Evolutionary conservation across 2,329 filamentous ascomycete genomes (phyloP), one percentile per base, ranked within the genome.

Genomic region (Ascochyta lentis): DNA sequence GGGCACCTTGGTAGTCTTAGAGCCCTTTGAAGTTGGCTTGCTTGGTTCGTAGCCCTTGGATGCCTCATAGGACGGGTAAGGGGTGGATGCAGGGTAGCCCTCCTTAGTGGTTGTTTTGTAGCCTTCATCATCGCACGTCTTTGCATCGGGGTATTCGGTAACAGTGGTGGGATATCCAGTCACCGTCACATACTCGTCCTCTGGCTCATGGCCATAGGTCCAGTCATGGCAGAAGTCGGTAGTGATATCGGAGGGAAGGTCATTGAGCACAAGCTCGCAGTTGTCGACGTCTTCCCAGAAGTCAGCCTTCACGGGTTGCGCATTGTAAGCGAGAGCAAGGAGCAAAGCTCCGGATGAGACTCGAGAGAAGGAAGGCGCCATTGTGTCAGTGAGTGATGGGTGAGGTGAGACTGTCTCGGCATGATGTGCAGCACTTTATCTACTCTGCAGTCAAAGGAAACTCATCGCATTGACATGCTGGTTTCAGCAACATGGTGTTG

Each of bases 241-340:
- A 19, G 48, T 48, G 9, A 48, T 26, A 16, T 51, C 47, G 6
- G 42, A 26, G 6, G 47, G 47, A n/a, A 56, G 35, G 9, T 56
- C 54, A 7, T 56, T 34, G 26, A 56, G 54, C 19, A 56, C 53
- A 19, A 56, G 53, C 47, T 51, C 42, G 38, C 53, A 56, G 34
- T 56, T 56, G 37, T 51, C 47, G 42, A 56, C 53, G n/a, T 56
- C 53, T 44, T 56, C 53, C 47, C 43, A 47, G 43, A 48, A 56
- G 48, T 56, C 53, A 2, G 53, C 53, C 6, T 47, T 56, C 10
- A 56, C 53, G 16, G 42, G 48, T 27, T 33, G 47, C 16, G 53
- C 53, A 29, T 56, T 56, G 38, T 51, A 56, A 51, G 48, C 46
- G 37, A 55, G 52, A 42, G 46, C 46, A 42, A 55, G 41, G 52